Percentiles rank a stretch among this genome's conserved stretches.
These are phyloP conservation scores for Aspergillus awamori DNA, from an alignment of 2,329 filamentous ascomycete species.

Conservation along the genomic window DNA sequence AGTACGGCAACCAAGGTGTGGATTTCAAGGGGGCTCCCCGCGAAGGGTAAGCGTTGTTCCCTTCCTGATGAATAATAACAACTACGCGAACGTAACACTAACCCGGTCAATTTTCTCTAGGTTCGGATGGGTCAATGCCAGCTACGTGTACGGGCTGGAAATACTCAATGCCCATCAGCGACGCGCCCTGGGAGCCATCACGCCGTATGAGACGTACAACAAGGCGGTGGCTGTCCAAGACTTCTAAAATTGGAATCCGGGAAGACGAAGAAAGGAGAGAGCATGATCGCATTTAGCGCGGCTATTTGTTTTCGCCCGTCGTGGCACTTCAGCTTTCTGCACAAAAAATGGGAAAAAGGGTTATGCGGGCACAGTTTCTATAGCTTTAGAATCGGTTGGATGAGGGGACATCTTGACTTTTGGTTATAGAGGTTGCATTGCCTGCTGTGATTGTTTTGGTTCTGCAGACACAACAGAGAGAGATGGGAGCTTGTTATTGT, in stretches of 20 bases:
- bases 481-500: background rate
- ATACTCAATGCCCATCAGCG: conserved; percentile 88
- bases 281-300: background rate
- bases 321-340: background rate
- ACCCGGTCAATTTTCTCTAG: conserved; percentile 50
- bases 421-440: background rate
- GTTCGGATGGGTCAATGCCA: conserved; percentile 98
- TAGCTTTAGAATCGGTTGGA: background rate
- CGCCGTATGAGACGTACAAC: conserved; percentile 80
- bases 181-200: conserved; percentile 83
- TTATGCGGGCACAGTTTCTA: background rate
- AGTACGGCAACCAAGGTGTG: conserved; percentile 95
- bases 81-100: conserved; percentile 2
- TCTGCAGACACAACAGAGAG: background rate
- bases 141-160: conserved; percentile 89
- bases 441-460: background rate
- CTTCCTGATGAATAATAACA: background rate
- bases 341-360: background rate
- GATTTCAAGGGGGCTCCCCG: conserved; percentile 95
- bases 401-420: background rate
- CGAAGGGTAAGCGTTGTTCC: conserved; percentile 73
- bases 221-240: conserved; percentile 58
- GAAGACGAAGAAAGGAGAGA: background rate
- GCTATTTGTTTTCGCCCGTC: background rate
- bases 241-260: background rate